Evolutionary conservation across 805 yeast species (phyloP).

Genomic region (Brettanomyces naardenensis): DNA sequence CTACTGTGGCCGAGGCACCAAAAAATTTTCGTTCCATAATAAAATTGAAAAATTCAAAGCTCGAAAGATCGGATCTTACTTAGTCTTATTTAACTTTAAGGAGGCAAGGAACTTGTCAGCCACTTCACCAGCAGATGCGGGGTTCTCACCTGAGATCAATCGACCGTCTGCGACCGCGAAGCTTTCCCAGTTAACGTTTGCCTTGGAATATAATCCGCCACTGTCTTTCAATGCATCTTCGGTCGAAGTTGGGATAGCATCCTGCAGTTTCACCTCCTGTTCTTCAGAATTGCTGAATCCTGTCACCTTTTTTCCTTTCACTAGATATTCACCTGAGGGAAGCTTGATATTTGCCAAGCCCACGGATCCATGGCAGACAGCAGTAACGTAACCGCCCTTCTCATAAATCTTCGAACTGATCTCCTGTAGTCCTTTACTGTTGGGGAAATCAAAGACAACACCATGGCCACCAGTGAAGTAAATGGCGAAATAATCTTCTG

Average conservation of each 20-base stretch:
- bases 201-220: conserved; percentile 10
- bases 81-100: not conserved
- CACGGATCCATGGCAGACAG: conserved; percentile 69
- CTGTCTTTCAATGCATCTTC: not conserved
- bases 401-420: conserved; percentile 39
- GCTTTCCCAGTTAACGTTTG: conserved; percentile 35
- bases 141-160: conserved; percentile 58
- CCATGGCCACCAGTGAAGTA: conserved; percentile 67
- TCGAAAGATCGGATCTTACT: too few species aligned
- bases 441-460: conserved; percentile 48
- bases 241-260: not conserved
- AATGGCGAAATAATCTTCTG: conserved; percentile 45
- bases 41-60: too few species aligned
- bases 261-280: conserved; percentile 22
- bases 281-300: conserved; percentile 58
- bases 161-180: conserved; percentile 49
- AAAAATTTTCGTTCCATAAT: too few species aligned
- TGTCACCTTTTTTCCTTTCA: conserved; percentile 47
- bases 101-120: conserved; percentile 4
- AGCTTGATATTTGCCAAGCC: conserved; percentile 39
- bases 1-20: too few species aligned
- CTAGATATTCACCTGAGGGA: conserved; percentile 34
- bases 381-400: conserved; percentile 48
- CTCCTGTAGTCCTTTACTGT: conserved; percentile 37
- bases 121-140: conserved; percentile 18